Base-by-base conservation (phyloP, 179 eudicot species). In the Sideroxylon spinosum region DNA sequence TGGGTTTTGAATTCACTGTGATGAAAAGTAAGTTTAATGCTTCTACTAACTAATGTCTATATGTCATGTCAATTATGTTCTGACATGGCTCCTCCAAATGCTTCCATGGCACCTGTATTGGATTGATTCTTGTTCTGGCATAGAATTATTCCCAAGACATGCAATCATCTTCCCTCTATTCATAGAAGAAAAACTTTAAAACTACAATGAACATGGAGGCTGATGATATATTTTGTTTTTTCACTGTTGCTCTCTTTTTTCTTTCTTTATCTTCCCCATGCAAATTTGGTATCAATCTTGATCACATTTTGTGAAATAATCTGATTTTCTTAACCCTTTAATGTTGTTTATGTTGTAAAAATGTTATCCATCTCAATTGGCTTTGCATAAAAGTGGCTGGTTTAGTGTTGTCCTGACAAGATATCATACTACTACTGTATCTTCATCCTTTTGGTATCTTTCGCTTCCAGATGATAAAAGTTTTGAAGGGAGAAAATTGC, bases 1-100 rank as follows among this genome's bases (percentile, higher is more conserved):
- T 90, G 89, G 95, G 91, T 11, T 90, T 95, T 78, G 88, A 90
- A 73, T 91, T 95, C 78, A 66, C 75, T 78, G 85, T 82, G 8
- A 63, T 92, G 67, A 87, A 89, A 85, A 84, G 98, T 91, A 83
- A 81, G 91, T 50, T 71, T 19, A 26, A 10, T 25, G 65, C 73
- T 79, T 46, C 68, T 26, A 44, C 32, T 79, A 55, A 56, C 28
- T 80, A 32, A 44, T 20, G 6, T 73, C 46, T 25, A 8, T 5
- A n/a, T 28, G 56, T n/a, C 20, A 0, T 46, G n/a, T 49, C 71
- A 7, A 57, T 32, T n/a, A 28, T 22, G 10, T 29, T 6, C 20
- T 16, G n/a, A 19, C 46, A 10, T 44, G 23, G 25, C 49, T 72
- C 50, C 25, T 60, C 61, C 32, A 28, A 46, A 59, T 69, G 64